Percentiles rank a stretch among this genome's conserved stretches.
Conservation (phyloP, 345 rosid genomes). For the Aquilaria sinensis region DNA sequence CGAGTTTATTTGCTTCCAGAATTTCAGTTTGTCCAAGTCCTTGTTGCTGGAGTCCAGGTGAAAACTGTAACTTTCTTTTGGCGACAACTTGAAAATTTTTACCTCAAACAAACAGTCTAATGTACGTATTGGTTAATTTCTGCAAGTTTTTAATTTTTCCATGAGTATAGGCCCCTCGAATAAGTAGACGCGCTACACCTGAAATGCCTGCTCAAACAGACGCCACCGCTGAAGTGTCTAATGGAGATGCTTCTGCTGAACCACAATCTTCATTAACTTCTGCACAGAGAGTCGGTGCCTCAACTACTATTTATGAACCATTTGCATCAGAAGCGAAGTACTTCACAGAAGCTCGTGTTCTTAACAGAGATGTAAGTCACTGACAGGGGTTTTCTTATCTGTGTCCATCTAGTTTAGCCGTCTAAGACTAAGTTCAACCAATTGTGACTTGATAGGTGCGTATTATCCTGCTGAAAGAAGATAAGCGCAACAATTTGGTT, state of each 20-base stretch:
- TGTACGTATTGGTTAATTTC: too few species aligned
- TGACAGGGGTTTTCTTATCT: conserved; percentile 7
- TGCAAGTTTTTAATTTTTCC: background rate
- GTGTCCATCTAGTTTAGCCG: conserved; percentile 8
- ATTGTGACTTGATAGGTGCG: conserved; percentile 57
- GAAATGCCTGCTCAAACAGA: conserved; percentile 40
- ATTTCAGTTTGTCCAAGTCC: conserved; percentile 92
- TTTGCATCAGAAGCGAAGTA: conserved; percentile 82
- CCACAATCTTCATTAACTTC: conserved; percentile 38
- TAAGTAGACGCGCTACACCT: conserved; percentile 57
- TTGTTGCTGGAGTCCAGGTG: conserved; percentile 98
- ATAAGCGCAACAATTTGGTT: conserved; percentile 85
- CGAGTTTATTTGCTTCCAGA: conserved; percentile 95
- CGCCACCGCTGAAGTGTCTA: conserved; percentile 30
- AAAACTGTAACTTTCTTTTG: background rate
- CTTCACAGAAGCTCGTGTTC: conserved; percentile 81
- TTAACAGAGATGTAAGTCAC: conserved; percentile 73
- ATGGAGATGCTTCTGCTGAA: conserved; percentile 64
- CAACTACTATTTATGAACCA: conserved; percentile 34
- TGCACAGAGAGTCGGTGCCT: conserved; percentile 87
- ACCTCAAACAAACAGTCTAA: too few species aligned
- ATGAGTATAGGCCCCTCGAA: conserved; percentile 56
- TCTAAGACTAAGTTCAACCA: conserved; percentile 10
- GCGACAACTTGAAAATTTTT: background rate
- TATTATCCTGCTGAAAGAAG: conserved; percentile 89